Evolutionary conservation across 2,329 filamentous ascomycete genomes (phyloP).

Genomic region (Monosporascus cannonballus): DNA sequence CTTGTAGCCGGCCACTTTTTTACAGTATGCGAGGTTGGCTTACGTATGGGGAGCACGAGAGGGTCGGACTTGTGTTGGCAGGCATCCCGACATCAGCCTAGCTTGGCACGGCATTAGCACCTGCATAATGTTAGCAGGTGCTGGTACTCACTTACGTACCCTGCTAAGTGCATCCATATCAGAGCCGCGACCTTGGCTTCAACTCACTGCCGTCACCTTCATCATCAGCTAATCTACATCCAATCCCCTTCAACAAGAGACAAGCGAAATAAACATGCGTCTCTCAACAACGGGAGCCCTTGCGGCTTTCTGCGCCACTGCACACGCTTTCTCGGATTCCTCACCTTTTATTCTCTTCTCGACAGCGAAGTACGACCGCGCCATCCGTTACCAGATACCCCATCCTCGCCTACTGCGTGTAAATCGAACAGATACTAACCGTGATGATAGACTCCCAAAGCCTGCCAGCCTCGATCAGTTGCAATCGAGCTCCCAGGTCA

Average conservation of each 20-base stretch:
- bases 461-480: slow-evolving; percentile 37
- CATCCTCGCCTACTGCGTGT: not conserved
- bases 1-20: no score
- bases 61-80: not conserved
- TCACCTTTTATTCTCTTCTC: slow-evolving; percentile 89
- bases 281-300: slow-evolving; percentile 43
- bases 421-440: slow-evolving; percentile 2
- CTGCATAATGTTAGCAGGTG: not conserved
- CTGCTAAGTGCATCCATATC: not conserved
- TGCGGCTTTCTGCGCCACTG: slow-evolving; percentile 50
- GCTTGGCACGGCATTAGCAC: not conserved
- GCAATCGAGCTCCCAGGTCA: slow-evolving; percentile 41
- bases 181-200: not conserved
- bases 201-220: not conserved
- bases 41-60: no score
- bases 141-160: not conserved
- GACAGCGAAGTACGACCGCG: slow-evolving; percentile 62
- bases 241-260: not conserved
- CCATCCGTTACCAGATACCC: not conserved
- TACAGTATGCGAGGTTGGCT: no score
- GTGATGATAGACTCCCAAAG: slow-evolving; percentile 15
- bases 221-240: not conserved
- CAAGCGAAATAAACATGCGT: slow-evolving; percentile 40
- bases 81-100: not conserved
- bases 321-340: slow-evolving; percentile 74